Evolutionary conservation across 345 rosid genomes (phyloP), one percentile per base, ranked within the genome.

Genomic region (Raphanus raphanistrum): DNA sequence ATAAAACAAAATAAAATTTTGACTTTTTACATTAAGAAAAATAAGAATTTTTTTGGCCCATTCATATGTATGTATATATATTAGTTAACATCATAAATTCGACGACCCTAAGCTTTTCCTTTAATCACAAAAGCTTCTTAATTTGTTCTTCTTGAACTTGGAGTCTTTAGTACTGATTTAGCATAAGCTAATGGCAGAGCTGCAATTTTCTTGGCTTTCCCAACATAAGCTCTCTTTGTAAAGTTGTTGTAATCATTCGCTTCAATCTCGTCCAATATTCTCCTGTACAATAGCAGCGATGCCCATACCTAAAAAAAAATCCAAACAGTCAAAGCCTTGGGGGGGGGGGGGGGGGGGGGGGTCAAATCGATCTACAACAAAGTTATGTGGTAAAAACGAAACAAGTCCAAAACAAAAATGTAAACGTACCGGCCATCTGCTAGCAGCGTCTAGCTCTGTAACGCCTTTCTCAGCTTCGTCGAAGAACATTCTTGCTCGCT

Each of bases 201-300:
- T 41, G 82, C 88, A 15, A 92, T 71, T 78, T 92, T 92, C 89
- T 89, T 92, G 63, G 76, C 84, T 78, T 90, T 92, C 55, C 93
- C 83, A 7, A 90, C 97, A 70, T 89, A 89, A 8, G 98, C 94
- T 55, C 98, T 84, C 92, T 82, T 89, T 2, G 97, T 86, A 83
- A 91, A 93, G 81, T 87, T 93, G 87, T 93, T 80, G 81, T 90
- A 91, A 79, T 91, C 93, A 68, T 90, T 93, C 6, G 93, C 98
- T 83, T 91, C 98, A 33, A 93, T 93, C 83, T 87, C 95, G 67
- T 92, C 96, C 63, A 92, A 70, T 82, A 92, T 92, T 63, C 87
- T 86, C 29, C 85, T 82, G 69, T 90, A 92, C 75, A 90, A 54
- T 75, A 87, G 71, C 78, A 92, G 78, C 1, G 96, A 89, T 38